These are phyloP conservation scores for Cucurbita maxima DNA, from an alignment of 306 rosid species.

Conservation along the genomic window DNA sequence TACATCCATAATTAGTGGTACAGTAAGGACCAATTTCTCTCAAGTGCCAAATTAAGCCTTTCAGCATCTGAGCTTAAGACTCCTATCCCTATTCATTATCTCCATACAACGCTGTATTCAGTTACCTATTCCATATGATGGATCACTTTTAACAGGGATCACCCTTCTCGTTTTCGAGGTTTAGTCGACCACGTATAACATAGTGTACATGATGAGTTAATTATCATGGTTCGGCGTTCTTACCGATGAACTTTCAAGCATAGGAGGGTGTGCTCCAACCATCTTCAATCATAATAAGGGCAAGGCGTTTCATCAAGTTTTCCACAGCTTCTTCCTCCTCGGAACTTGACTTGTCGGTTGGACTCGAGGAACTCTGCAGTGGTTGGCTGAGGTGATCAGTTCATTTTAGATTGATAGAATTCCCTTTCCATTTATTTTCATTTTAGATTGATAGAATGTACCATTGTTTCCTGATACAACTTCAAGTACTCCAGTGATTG, in stretches of 20 bases:
- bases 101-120: neutral
- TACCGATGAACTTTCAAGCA: conserved; percentile 42
- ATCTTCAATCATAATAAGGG: conserved; percentile 55
- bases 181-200: neutral
- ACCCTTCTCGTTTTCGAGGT: neutral
- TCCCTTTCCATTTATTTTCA: neutral
- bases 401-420: neutral
- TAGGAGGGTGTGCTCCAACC: conserved; percentile 53
- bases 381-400: neutral
- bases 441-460: conserved; percentile 4
- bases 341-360: conserved; percentile 15
- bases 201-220: conserved; percentile 8
- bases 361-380: conserved; percentile 33
- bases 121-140: neutral
- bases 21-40: neutral
- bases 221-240: conserved; percentile 76
- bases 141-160: neutral
- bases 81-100: neutral
- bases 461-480: conserved; percentile 45
- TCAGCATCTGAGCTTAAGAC: neutral
- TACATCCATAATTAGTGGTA: neutral
- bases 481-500: conserved; percentile 47
- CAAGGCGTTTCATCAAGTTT: conserved; percentile 52
- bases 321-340: conserved; percentile 57
- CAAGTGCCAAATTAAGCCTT: neutral